These are phyloP conservation scores for Apiospora marii DNA, from an alignment of 2,329 filamentous ascomycete species.

Conservation along the genomic window DNA sequence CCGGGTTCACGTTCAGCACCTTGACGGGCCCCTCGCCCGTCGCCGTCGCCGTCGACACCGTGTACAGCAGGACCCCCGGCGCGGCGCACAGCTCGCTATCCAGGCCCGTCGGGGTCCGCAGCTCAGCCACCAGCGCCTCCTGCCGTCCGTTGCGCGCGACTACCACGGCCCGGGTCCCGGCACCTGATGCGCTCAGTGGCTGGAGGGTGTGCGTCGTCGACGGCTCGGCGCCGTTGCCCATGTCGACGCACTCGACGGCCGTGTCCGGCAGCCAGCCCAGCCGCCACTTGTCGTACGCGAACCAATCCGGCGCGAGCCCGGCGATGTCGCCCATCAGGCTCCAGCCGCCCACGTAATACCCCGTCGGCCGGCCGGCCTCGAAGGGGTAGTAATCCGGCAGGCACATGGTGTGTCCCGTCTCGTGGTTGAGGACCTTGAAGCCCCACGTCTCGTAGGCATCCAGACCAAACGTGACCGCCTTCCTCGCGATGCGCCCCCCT, in stretches of 20 bases:
- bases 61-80: constrained; percentile 46
- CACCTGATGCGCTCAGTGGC: constrained; percentile 32
- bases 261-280: constrained; percentile 46
- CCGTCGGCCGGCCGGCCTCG: constrained; percentile 32
- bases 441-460: constrained; percentile 44
- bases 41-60: constrained; percentile 38
- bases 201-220: constrained; percentile 34
- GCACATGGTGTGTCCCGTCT: constrained; percentile 49
- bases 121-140: constrained; percentile 43
- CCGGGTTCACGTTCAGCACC: constrained; percentile 44
- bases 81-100: constrained; percentile 39
- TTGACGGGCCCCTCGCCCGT: constrained; percentile 43
- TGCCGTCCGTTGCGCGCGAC: constrained; percentile 37
- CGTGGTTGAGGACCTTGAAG: constrained; percentile 46
- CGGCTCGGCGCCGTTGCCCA: constrained; percentile 33
- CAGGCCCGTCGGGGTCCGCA: constrained; percentile 36
- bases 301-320: constrained; percentile 45
- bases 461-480: constrained; percentile 41
- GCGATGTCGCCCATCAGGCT: constrained; percentile 47
- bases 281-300: constrained; percentile 50
- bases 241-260: constrained; percentile 43
- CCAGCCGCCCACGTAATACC: constrained; percentile 46
- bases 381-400: constrained; percentile 48
- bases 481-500: not conserved
- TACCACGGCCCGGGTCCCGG: constrained; percentile 40